These are phyloP conservation scores for Globisporangium polare DNA, from an alignment of 352 stramenopile genomes.

Conservation along the genomic window DNA sequence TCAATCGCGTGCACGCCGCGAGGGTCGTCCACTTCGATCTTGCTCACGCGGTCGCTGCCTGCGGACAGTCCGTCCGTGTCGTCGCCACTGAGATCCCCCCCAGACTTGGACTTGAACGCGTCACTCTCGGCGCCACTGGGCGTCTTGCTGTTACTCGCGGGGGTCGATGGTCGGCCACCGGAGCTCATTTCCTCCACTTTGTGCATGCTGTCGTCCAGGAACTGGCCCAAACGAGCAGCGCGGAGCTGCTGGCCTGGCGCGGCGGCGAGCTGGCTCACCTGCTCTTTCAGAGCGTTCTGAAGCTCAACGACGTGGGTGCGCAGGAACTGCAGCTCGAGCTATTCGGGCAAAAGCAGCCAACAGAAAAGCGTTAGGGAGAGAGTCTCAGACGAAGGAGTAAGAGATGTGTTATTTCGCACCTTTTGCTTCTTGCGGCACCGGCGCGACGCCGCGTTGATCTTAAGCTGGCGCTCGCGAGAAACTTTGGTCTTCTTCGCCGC, in stretches of 20 bases:
- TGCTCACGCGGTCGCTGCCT: constrained; percentile 39
- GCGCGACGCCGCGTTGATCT: constrained; percentile 82
- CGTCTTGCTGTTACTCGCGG: constrained; percentile 24
- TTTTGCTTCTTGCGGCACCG: constrained; percentile 87
- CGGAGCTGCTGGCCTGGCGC: constrained; percentile 40
- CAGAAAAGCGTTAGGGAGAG: background rate
- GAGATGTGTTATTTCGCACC: constrained; percentile 9
- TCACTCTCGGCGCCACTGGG: constrained; percentile 23
- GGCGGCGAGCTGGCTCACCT: constrained; percentile 44
- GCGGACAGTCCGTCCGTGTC: constrained; percentile 34
- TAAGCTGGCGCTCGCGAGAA: constrained; percentile 79
- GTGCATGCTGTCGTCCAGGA: constrained; percentile 63
- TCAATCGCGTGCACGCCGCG: constrained; percentile 45
- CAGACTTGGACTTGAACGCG: constrained; percentile 17
- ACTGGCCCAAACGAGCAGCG: constrained; percentile 42
- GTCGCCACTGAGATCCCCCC: constrained; percentile 38
- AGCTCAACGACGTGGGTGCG: constrained; percentile 79
- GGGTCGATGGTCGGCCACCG: constrained; percentile 28
- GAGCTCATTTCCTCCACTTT: constrained; percentile 83
- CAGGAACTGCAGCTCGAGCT: constrained; percentile 81
- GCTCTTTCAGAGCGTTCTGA: constrained; percentile 61
- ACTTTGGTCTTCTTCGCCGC: constrained; percentile 79
- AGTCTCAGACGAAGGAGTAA: background rate
- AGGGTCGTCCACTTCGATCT: constrained; percentile 57
- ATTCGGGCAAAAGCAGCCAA: background rate